Percentiles rank a stretch among this genome's conserved stretches.
Evolutionary conservation across 2,329 filamentous ascomycete genomes (phyloP).

Genomic region (Bimuria novae-zelandiae): DNA sequence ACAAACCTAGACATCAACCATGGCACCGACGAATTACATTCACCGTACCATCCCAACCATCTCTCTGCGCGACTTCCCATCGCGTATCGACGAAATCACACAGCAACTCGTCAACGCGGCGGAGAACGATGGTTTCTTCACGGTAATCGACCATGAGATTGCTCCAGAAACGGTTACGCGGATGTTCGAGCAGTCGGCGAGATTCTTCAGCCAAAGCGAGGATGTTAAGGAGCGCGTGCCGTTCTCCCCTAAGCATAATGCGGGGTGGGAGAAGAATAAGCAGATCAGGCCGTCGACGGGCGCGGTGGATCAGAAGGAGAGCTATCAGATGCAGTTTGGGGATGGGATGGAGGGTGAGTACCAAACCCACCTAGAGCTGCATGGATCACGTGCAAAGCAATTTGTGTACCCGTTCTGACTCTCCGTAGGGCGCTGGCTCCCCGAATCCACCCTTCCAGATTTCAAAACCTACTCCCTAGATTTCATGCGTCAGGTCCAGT

Average conservation of each 20-base stretch:
- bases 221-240: conserved; percentile 59
- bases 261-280: conserved; percentile 64
- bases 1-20: conserved; percentile 35
- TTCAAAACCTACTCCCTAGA: conserved; percentile 52
- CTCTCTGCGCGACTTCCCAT: conserved; percentile 59
- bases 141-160: conserved; percentile 61
- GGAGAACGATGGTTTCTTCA: conserved; percentile 66
- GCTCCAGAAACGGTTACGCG: conserved; percentile 53
- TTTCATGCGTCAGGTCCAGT: conserved; percentile 62
- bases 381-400: background rate
- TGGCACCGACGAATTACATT: conserved; percentile 25
- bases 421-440: conserved; percentile 52
- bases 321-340: conserved; percentile 67
- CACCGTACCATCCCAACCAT: conserved; percentile 38
- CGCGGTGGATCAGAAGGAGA: conserved; percentile 63
- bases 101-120: conserved; percentile 58
- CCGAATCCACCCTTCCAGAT: conserved; percentile 53
- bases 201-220: conserved; percentile 61
- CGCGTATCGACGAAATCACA: conserved; percentile 60
- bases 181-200: conserved; percentile 57
- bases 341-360: conserved; percentile 53
- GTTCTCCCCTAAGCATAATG: conserved; percentile 58
- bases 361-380: background rate
- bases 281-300: conserved; percentile 66
- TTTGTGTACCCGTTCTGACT: too few species aligned